These are phyloP conservation scores for Berkeleyomyces rouxiae DNA, from an alignment of 2,329 filamentous ascomycete species.

Conservation along the genomic window DNA sequence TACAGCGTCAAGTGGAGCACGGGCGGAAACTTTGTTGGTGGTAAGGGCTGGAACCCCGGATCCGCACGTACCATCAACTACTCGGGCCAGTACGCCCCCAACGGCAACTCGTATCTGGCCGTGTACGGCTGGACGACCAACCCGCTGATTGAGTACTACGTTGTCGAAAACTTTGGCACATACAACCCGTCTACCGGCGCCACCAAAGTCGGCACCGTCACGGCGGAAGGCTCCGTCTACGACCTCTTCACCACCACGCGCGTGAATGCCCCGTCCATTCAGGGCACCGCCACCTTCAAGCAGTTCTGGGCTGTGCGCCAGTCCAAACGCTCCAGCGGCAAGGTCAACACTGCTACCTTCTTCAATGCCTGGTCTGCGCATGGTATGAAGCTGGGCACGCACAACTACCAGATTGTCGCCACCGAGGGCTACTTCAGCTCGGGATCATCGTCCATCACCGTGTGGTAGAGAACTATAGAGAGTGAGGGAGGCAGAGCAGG, in stretches of 20 bases:
- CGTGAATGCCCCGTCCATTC: conserved; percentile 30
- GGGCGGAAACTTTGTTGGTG: conserved; percentile 37
- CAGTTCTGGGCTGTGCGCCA: conserved; percentile 37
- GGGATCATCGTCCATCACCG: conserved; percentile 31
- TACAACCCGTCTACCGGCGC: conserved; percentile 23
- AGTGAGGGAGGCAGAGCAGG: background rate
- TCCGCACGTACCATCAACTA: conserved; percentile 22
- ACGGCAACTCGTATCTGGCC: conserved; percentile 22
- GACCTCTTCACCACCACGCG: conserved; percentile 23
- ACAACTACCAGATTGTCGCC: conserved; percentile 38
- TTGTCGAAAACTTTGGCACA: conserved; percentile 24
- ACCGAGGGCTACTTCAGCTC: conserved; percentile 36
- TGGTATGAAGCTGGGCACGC: conserved; percentile 31
- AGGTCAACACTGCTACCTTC: conserved; percentile 32
- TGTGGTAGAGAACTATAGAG: conserved; percentile 15
- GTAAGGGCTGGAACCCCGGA: conserved; percentile 42
- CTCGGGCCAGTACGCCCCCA: conserved; percentile 20
- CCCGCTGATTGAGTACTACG: conserved; percentile 25
- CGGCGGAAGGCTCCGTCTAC: conserved; percentile 23
- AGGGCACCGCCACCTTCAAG: conserved; percentile 32
- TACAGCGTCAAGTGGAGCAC: conserved; percentile 31
- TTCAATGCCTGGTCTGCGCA: conserved; percentile 34
- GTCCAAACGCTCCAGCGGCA: conserved; percentile 32
- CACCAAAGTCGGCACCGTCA: conserved; percentile 21
- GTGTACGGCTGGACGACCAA: conserved; percentile 25